Conservation (phyloP, 257 asterid genomes). For the Mentha longifolia region DNA sequence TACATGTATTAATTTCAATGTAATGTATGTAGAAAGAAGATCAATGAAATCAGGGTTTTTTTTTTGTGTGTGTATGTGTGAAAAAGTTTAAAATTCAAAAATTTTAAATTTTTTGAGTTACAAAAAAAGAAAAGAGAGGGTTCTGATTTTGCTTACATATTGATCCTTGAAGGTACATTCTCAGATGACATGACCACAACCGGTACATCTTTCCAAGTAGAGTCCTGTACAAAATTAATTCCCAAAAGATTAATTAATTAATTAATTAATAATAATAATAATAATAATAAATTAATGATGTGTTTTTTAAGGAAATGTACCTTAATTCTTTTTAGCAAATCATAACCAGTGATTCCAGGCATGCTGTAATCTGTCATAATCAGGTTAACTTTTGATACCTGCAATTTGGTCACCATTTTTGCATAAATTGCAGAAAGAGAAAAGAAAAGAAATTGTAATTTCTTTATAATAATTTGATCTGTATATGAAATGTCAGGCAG, state of each 20-base stretch:
- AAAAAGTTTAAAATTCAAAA: background rate
- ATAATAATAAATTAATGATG: no score
- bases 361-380: slow-evolving; percentile 75
- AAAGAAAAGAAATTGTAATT: background rate
- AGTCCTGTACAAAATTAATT: slow-evolving; percentile 41
- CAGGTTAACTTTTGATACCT: slow-evolving; percentile 58
- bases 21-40: background rate
- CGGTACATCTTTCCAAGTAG: slow-evolving; percentile 63
- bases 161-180: slow-evolving; percentile 63
- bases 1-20: background rate
- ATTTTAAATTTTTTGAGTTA: background rate
- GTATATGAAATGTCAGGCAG: slow-evolving; percentile 9
- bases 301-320: slow-evolving; percentile 9
- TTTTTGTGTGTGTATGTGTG: no score
- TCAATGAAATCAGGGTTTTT: background rate
- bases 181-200: slow-evolving; percentile 70
- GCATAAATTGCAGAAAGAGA: background rate
- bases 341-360: slow-evolving; percentile 73
- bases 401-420: slow-evolving; percentile 16
- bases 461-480: background rate
- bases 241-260: no score
- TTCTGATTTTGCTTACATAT: slow-evolving; percentile 41
- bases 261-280: background rate
- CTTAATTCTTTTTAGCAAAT: slow-evolving; percentile 68
- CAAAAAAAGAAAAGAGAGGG: background rate